Evolutionary conservation across 2,329 filamentous ascomycete genomes (phyloP), one percentile per base, ranked within the genome.

Genomic region (Cadophora luteo-olivacea): DNA sequence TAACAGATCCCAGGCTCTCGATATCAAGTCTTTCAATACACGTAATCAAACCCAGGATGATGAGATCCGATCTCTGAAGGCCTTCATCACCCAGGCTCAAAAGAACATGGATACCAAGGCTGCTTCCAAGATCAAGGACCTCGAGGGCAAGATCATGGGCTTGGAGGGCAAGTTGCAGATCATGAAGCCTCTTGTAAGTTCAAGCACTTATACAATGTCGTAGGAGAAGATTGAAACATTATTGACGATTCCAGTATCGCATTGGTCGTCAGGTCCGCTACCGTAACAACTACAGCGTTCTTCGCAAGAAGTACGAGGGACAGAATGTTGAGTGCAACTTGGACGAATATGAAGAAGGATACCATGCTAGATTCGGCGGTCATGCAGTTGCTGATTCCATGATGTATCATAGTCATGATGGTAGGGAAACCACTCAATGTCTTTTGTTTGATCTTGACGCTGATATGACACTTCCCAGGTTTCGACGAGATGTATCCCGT

Each of bases 111-210:
- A 58, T 4, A n/a, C 11, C 19, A 58, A 11, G 11, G 38, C 9
- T 6, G 33, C n/a, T 25, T 4, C 12, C 2, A 22, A 38, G 8
- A 29, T 58, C 55, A 38, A 41, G n/a, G 33, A 33, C 19, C 58
- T 61, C 1, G 58, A 61, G n/a, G 58, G 25, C 5, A 58, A 41
- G 16, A 6, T 45, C 9, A 38, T 9, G 7, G 12, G 36, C 36
- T 14, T 38, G 36, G 3, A 9, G 41, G 16, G 41, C 41, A 45
- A 45, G 33, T 24, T 58, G 7, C 36, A 60, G 33, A 45, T 60
- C 22, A 60, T 60, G 57, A 60, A 60, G 57, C 57, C 57, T 9
- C 38, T 60, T 60, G 57, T 60, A 60, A 41, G 57, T 60, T 49
- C 19, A n/a, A 4, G 19, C 45, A 45, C 41, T 45, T 3, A 2